Base-by-base conservation (phyloP, 108 stramenopile genomes). In the Nitzschia inconspicua region DNA sequence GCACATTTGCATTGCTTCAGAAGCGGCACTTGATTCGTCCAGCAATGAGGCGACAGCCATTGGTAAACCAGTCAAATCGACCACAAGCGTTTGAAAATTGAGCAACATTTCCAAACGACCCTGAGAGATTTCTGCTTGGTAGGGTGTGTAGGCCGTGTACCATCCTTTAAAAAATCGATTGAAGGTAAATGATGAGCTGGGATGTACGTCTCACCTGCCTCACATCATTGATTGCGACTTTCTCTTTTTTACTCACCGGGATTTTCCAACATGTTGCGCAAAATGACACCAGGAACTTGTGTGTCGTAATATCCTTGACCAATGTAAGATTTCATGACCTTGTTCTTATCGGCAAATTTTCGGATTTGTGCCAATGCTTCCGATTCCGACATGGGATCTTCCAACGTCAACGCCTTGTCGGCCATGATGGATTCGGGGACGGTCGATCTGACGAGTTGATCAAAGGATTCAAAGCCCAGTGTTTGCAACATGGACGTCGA, bases 91-190 rank as follows among this genome's bases (percentile, higher is more conserved):
- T 73, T 99, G 99, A 70, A 98, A 99, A 69, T 99, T 99, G 24
- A 99, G 84, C 31, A 99, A 79, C 84, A 96, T 96, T 82, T 98
- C 95, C 10, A 99, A 76, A 26, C 99, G 93, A 16, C 99, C 99
- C 82, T 99, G 99, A 0, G 95, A 90, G 60, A 99, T 99, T 72
- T 99, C 99, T 0, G 99, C 97, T 74, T 99, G 99, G 72, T 99
- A 99, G 19, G 99, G 99, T 11, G 97, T 99, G 80, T 98, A 98
- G 25, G 96, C 87, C 4, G 98, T 98, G 80, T 98, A 96, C 98
- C 98, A 99, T 0, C 97, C 98, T n/a, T n/a, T n/a, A n/a, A n/a
- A n/a, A n/a, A n/a, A n/a, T n/a, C n/a, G n/a, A n/a, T n/a, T n/a
- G n/a, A n/a, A n/a, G n/a, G n/a, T n/a, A n/a, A n/a, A n/a, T n/a